These are phyloP conservation scores for Acanthamoeba lugdunensis DNA, from an alignment of 208 protist species.

Conservation along the genomic window DNA sequence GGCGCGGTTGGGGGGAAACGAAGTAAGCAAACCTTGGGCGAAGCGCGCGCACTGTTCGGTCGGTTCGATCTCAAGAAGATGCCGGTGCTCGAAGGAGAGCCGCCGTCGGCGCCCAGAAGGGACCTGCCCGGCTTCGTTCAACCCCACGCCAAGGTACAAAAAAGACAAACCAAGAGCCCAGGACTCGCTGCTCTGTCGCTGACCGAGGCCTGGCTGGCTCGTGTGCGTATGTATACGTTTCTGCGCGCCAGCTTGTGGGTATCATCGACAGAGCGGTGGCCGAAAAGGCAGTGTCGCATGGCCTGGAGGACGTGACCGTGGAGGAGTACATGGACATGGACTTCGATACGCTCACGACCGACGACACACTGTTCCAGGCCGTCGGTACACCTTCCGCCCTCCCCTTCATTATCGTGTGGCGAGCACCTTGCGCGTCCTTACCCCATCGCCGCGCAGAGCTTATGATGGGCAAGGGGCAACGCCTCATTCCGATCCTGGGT, in stretches of 20 bases:
- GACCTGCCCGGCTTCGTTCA: not conserved
- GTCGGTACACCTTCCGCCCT: not conserved
- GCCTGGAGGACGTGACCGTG: not conserved
- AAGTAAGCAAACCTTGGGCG: constrained; percentile 40
- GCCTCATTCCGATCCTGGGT: constrained; percentile 54
- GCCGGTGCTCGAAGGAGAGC: constrained; percentile 59
- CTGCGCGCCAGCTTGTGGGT: not conserved
- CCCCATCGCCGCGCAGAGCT: constrained; percentile 1
- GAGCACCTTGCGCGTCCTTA: too few relatives aligned
- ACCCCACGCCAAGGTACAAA: not conserved
- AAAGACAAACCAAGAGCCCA: not conserved
- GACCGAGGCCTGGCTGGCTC: not conserved
- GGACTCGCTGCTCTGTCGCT: not conserved
- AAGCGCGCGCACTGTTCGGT: constrained; percentile 10
- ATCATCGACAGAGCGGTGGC: constrained; percentile 62
- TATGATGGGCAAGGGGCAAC: constrained; percentile 45
- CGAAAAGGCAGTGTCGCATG: constrained; percentile 62
- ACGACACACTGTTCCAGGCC: constrained; percentile 42
- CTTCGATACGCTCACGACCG: constrained; percentile 14
- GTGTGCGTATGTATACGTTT: not conserved
- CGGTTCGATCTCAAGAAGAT: constrained; percentile 68
- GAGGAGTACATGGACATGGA: constrained; percentile 73
- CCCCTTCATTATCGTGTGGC: too few relatives aligned
- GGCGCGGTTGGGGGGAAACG: not conserved
- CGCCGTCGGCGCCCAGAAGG: not conserved